Base-by-base conservation (phyloP, 768 basidiomycete genomes). In the Xerocomellus dryophilus region DNA sequence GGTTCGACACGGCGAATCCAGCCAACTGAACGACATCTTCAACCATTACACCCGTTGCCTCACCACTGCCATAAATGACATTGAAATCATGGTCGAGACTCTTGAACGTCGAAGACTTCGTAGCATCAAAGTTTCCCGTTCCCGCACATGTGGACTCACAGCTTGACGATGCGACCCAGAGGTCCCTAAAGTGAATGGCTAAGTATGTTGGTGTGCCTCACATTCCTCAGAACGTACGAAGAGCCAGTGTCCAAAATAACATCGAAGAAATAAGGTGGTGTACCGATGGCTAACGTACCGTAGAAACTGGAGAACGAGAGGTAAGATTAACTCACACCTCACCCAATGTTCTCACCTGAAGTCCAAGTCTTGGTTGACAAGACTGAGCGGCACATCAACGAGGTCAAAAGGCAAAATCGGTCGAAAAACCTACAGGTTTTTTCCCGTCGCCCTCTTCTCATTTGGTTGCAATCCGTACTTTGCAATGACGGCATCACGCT, bases 1-100 rank as follows among this genome's bases (percentile, higher is more conserved):
- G 90, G 4, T 69, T 60, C 5, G 58, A 42, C 20, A 91, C 67
- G 1, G 76, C 75, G 62, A 90, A 90, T 7, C 78, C 78, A 12
- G 81, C 85, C 81, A 94, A 81, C 42, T 70, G 65, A n/a, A 93
- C 87, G n/a, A 78, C 81, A 43, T 94, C 92, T 50, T 71, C 48
- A 0, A 71, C 78, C 2, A 89, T 62, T 1, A 65, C 62, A 4
- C 83, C 83, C 17, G 51, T 57, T 1, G 78, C 82, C 7, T 65
- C 56, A 7, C 81, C 83, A 34, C 69, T 75, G 17, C 77, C 78
- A 54, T 81, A 81, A 12, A 66, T 70, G 51, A 80, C 72, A 4
- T 49, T 45, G 60, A 81, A 81, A 5, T 54, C 18, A 3, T 49
- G 62, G 6, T 65, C 59, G 7, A 72, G 64, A 9, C 69, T 68